Base-by-base conservation (phyloP, 225 moss, liverwort and hornwort species). In the Bryum argenteum region DNA sequence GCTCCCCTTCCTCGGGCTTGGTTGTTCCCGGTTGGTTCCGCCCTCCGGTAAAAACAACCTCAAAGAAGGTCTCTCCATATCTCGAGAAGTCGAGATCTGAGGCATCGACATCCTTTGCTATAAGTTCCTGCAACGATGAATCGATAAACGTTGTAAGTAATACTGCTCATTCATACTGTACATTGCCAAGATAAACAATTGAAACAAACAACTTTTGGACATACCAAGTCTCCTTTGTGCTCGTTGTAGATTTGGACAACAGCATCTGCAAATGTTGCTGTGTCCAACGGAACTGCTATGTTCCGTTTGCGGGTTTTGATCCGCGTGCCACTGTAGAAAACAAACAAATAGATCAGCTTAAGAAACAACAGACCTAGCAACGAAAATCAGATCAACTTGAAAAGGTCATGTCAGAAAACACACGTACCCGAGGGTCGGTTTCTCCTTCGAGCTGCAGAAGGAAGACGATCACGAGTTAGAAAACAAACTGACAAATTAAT, bases 241-340 rank as follows among this genome's bases (percentile, higher is more conserved):
- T 78, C 81, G 67, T 89, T 82, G 71, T 94, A 94, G 33, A 97
- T 89, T 79, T 88, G 77, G n/a, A 94, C 94, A 78, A 97, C 92
- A 72, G 80, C 96, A 94, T 97, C 96, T 80, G 94, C 89, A 84
- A 89, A 97, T 74, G 89, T 97, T 64, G 89, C 89, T 51, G 96
- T 94, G 80, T 94, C 96, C 89, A 97, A 94, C 92, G 96, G 96
- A 94, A 97, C 94, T 63, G 96, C 96, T 65, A 94, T 94, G 91
- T 97, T 97, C 96, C 94, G 94, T 83, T 97, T 97, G 91, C 96
- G 93, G 94, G 94, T 97, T 90, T 97, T 94, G 90, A 97, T 94
- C 94, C 94, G 94, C 94, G 96, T 90, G 85, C 94, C 96, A 83
- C 96, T 94, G 79, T n/a, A 76, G 71, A n/a, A n/a, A 8, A 19